Base-by-base conservation (phyloP, 148 eudicot species). In the Beta vulgaris region DNA sequence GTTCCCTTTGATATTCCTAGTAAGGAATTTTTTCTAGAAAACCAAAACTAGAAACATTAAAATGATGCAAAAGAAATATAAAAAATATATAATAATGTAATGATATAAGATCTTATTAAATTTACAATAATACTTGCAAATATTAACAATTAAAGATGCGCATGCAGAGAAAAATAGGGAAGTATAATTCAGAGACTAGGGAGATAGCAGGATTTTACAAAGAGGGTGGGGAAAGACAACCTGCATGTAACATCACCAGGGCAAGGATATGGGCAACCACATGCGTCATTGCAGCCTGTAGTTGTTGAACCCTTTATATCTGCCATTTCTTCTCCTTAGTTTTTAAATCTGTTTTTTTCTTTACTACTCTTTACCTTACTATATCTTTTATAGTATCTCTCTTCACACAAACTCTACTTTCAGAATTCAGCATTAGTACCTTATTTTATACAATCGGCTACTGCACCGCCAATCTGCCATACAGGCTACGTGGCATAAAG, bases 221-320 rank as follows among this genome's bases (percentile, higher is more conserved):
- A 21, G 12, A 21, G 42, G 15, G 23, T 12, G 31, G 36, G 36
- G 15, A 1, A 49, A n/a, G 23, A 0, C 3, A 18, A 86, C 90
- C 85, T 79, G 87, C 90, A 87, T 25, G 77, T 37, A 5, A 23
- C 2, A 65, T 82, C 88, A 42, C 88, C 93, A 2, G 85, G 85
- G 80, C 93, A 90, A 0, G 91, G 91, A 35, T 85, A 68, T 26
- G 93, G 86, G 49, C 93, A 90, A 10, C 93, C 91, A 63, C 93
- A 90, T 11, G 63, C 58, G 25, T 90, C 82, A 77, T 78, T 68
- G 65, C 93, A 90, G n/a, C 54, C 49, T 6, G 79, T 43, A 28
- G 35, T 54, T 0, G 39, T 46, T 29, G 44, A 68, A 6, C 69
- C 75, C 65, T 80, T 80, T 42, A 43, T 48, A 44, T 89, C 90